phyloP scores from a whole-genome alignment of 495 filamentous ascomycete genomes.

The Aeminium ludgeri region DNA sequence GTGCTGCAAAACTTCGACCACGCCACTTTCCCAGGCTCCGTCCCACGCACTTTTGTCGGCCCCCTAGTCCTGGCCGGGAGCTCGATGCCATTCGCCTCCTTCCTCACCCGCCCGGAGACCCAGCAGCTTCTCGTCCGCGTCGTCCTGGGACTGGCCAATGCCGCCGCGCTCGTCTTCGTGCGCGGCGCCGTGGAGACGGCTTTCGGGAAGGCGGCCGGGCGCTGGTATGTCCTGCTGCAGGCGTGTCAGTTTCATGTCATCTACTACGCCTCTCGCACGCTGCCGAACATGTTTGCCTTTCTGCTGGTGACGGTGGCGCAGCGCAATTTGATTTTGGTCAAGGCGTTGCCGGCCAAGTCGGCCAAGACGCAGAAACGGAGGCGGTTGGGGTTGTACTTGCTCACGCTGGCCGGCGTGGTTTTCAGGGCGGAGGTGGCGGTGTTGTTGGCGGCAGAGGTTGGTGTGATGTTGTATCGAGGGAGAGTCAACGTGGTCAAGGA shows the following conservation, averaged over 20 bases:
- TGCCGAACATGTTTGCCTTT: constrained; percentile 97
- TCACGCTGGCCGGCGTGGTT: constrained; percentile 68
- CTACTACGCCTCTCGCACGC: constrained; percentile 80
- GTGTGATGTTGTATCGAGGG: constrained; percentile 38
- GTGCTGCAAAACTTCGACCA: constrained; percentile 61
- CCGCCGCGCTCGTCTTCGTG: constrained; percentile 45
- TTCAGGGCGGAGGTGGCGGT: constrained; percentile 86
- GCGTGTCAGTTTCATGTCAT: constrained; percentile 81
- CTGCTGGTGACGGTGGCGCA: constrained; percentile 52
- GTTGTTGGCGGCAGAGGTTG: constrained; percentile 43
- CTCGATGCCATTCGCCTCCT: constrained; percentile 34
- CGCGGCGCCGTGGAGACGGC: constrained; percentile 43
- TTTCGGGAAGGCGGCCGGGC: constrained; percentile 52
- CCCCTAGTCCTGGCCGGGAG: constrained; percentile 53
- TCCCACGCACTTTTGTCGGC: constrained; percentile 80
- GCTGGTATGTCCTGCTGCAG: constrained; percentile 74
- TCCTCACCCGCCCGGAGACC: constrained; percentile 18
- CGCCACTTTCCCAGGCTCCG: constrained; percentile 74
- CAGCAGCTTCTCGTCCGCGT: constrained; percentile 49
- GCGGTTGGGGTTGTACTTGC: constrained; percentile 44
- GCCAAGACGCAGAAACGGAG: constrained; percentile 11
- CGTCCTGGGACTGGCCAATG: constrained; percentile 66
- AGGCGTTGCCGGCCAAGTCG: constrained; percentile 14
- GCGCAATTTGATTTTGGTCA: constrained; percentile 47
- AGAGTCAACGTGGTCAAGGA: constrained; percentile 37